Base-by-base conservation (phyloP, 495 filamentous ascomycete genomes). In the Tuber melanosporum region DNA sequence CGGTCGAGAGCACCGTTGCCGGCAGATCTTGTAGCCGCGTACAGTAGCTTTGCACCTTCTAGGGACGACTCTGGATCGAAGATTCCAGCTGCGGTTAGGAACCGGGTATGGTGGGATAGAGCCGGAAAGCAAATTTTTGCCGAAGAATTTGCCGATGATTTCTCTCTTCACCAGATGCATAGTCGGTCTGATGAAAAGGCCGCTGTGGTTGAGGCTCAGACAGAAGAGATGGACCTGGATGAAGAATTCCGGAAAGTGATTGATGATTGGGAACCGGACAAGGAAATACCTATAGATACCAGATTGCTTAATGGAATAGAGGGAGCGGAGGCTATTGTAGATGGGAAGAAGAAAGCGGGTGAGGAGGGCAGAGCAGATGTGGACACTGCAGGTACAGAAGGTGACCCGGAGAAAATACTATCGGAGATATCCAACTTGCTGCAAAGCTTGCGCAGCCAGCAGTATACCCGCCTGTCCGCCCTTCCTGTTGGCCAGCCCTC, bases 1-100 rank as follows among this genome's bases (percentile, higher is more conserved):
- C 72, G 76, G 36, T 72, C 76, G 9, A 82, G 81, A 2, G 81
- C 81, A 57, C 81, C 78, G 3, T 57, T 83, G 8, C 76, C 81
- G 0, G 78, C 81, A 22, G 75, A 83, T 70, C 81, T 83, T 76
- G 79, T 83, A 57, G 78, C 52, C 74, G 90, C 89, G 10, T 93
- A 91, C 78, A 92, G 91, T 7, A 91, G 90, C 74, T 93, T 93
- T 85, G 91, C 91, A 12, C 91, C 91, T 4, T 87, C 87, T n/a
- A 86, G 86, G 70, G 91, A 93, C 76, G 90, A 91, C 79, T 86
- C 89, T 9, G 85, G 85, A 6, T 86, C 91, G 1, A 85, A 91
- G 45, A 83, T 92, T 6, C 87, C 91, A 39, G 84, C 84, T 26
- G 88, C 90, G 76, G 85, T 87, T 20, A 91, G 90, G 76, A 88